Base-by-base conservation (phyloP, 2,329 filamentous ascomycete genomes). In the Podosphaera leucotricha region DNA sequence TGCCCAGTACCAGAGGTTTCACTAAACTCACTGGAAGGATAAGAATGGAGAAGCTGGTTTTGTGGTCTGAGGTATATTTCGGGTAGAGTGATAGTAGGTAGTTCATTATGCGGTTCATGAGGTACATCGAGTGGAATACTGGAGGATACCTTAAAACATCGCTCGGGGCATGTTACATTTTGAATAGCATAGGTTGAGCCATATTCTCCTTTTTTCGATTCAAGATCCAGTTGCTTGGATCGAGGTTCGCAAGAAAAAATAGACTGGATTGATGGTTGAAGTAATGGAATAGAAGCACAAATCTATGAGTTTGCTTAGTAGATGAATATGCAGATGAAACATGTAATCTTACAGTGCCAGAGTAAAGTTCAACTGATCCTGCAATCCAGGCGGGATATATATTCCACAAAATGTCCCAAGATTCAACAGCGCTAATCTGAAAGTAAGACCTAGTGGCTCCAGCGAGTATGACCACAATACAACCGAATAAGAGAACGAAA, bases 301-400 rank as follows among this genome's bases (percentile, higher is more conserved):
- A 33, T 33, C 28, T 33, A 13, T n/a, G 13, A 11, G 28, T 11
- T 7, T 13, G 13, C 6, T 33, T 13, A 33, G 28, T n/a, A 33
- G 28, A 33, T n/a, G 22, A 33, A 33, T 7, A 33, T 11, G 6
- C 15, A 11, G 15, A 1, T n/a, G 13, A 33, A n/a, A 33, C 11
- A 33, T 33, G 4, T 7, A 28, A n/a, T 18, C 39, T 26, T 41
- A 41, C 39, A 10, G 24, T 41, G 2, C 39, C 39, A 16, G 18
- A 10, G 16, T n/a, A 28, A 24, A 41, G 21, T 28, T 41, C 20
- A 26, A 41, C 16, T 28, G 39, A 26, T 15, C 39, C 39, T 6
- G 39, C 39, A 18, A 41, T 26, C 39, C 39, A 41, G 22, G 24
- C 39, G 13, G 21, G 39, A 41, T 41, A 41, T 22, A 41, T 18